Base-by-base conservation (phyloP, 1,284 basidiomycete genomes). In the Cutaneotrichosporon cyanovorans region DNA sequence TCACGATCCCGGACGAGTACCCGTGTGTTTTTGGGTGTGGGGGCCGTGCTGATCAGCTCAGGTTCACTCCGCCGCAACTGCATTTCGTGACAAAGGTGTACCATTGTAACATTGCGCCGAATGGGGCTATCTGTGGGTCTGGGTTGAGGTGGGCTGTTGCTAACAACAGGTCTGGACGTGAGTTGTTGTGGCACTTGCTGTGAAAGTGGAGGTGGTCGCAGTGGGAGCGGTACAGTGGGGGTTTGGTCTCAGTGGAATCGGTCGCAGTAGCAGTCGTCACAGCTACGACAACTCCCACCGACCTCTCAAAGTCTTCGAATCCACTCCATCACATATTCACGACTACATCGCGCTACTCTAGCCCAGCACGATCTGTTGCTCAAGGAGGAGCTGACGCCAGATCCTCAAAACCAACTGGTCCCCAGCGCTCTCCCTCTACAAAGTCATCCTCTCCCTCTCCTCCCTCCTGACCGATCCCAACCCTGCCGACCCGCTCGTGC, bases 391-490 rank as follows among this genome's bases (percentile, higher is more conserved):
- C 41, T 39, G 20, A 36, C 37, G 84, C 55, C 82, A 91, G 69
- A 85, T 90, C 39, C 77, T 91, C 51, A 90, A 92, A 72, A 78
- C 80, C 59, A 85, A 86, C 57, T 92, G 88, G 89, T 89, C 87
- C 0, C 88, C 89, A 2, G 88, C 88, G 1, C 73, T 92, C 25
- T 90, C 87, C 2, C 75, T 92, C 34, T 90, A 87, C 77, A 92
- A 92, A 74, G 90, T 95, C 25, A 71, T 96, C 31, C 78, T 95
- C 62, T 93, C 88, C 63, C 92, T 96, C 66, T 93, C 88, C 62
- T 95, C 92, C 57, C 91, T 95, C 84, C 75, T 96, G 63, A 93
- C 89, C 40, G 92, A 96, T 69, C 91, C 91, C 57, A 96, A 95
- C 75, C 91, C 91, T 40, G 87, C 92, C 71, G 91, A 96, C 66